Conservation (phyloP, 768 basidiomycete genomes). For the Boletus huronensis region DNA sequence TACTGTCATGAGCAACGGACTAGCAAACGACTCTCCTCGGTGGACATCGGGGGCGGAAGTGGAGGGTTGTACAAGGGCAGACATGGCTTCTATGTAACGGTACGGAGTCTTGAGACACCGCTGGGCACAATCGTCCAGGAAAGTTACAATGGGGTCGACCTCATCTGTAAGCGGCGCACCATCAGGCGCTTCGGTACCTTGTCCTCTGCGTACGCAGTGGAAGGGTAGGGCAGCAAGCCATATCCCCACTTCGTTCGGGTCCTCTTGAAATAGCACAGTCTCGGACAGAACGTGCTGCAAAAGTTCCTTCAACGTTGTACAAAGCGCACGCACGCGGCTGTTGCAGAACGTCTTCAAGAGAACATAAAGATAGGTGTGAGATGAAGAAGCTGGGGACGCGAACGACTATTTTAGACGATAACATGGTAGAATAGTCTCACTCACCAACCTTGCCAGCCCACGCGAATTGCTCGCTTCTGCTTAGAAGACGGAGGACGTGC, state of each 20-base stretch:
- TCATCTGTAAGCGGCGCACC: constrained; percentile 53
- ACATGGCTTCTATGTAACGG: constrained; percentile 75
- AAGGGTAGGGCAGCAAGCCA: constrained; percentile 72
- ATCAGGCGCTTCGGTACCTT: constrained; percentile 45
- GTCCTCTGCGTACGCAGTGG: constrained; percentile 30
- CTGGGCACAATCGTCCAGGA: constrained; percentile 85
- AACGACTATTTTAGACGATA: neutral
- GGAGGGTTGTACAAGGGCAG: constrained; percentile 30
- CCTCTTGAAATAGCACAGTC: constrained; percentile 79
- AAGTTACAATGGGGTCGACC: constrained; percentile 51
- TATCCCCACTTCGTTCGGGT: constrained; percentile 61
- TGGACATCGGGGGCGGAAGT: constrained; percentile 2
- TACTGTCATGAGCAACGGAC: constrained; percentile 76
- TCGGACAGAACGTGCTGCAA: constrained; percentile 62
- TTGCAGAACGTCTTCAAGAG: constrained; percentile 63
- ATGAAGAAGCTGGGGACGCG: constrained; percentile 36
- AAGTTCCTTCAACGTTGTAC: constrained; percentile 48
- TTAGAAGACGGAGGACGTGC: constrained; percentile 73
- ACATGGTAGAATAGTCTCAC: constrained; percentile 16
- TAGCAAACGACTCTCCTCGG: constrained; percentile 43
- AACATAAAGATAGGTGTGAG: constrained; percentile 67
- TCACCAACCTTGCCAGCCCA: constrained; percentile 75
- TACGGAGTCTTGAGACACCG: constrained; percentile 81
- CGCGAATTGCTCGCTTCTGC: constrained; percentile 72
- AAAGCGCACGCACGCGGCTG: constrained; percentile 49